Percentiles rank a stretch among this genome's conserved stretches.
Conservation (phyloP, 2,329 filamentous ascomycete species). For the Hypomyces perniciosus region DNA sequence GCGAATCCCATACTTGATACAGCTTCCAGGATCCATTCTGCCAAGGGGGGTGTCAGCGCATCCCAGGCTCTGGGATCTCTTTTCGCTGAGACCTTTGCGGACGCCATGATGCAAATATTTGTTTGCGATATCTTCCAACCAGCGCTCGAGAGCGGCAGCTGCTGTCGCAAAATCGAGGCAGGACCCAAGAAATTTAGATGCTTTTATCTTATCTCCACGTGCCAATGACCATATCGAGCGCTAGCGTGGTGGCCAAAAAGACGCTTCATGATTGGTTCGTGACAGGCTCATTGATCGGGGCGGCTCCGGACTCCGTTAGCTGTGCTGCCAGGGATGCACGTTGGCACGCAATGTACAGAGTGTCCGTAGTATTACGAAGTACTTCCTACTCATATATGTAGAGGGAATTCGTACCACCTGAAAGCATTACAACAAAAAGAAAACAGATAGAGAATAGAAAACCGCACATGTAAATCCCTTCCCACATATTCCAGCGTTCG, state of each 20-base stretch:
- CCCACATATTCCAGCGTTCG: background rate
- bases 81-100: conserved; percentile 31
- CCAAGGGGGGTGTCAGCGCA: conserved; percentile 32
- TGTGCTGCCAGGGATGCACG: background rate
- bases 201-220: background rate
- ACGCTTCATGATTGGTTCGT: too few species aligned
- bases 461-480: background rate
- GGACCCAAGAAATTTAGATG: conserved; percentile 4
- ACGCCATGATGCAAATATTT: conserved; percentile 23
- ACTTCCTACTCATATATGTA: background rate
- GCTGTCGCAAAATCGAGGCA: conserved; percentile 1
- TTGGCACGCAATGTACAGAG: too few species aligned
- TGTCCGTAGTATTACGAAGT: too few species aligned
- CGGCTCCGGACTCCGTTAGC: background rate
- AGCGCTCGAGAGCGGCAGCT: background rate
- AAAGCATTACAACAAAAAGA: background rate
- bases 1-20: conserved; percentile 78
- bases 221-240: too few species aligned
- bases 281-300: background rate
- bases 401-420: background rate
- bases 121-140: background rate
- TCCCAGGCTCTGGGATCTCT: conserved; percentile 44
- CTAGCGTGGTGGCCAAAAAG: too few species aligned
- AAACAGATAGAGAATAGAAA: background rate
- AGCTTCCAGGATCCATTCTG: conserved; percentile 75